Conservation (phyloP, 2,329 filamentous ascomycete species). For the Sarocladium strictum region DNA sequence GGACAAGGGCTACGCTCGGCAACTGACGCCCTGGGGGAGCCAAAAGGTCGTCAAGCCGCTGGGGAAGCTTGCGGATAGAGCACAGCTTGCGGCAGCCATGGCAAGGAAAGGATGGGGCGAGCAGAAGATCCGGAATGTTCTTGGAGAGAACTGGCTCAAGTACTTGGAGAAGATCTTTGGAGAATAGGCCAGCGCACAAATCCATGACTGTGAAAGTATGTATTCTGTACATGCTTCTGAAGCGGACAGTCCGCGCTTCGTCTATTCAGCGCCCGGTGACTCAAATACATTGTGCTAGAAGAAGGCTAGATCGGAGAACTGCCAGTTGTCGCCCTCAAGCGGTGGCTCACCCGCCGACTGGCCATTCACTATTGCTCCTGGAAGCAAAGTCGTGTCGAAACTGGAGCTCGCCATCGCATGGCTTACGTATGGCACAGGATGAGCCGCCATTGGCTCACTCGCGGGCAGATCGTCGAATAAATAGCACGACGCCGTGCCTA, state of each 20-base stretch:
- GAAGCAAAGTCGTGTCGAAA: neutral
- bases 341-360: neutral
- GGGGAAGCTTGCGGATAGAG: constrained; percentile 27
- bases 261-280: too few species aligned
- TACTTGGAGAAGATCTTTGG: constrained; percentile 28
- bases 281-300: neutral
- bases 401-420: neutral
- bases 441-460: neutral
- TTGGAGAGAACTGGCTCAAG: constrained; percentile 32
- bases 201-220: too few species aligned
- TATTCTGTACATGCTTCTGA: too few species aligned
- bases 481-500: neutral
- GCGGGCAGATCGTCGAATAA: neutral
- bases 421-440: neutral
- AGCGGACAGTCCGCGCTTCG: too few species aligned
- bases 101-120: constrained; percentile 30
- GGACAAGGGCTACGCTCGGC: constrained; percentile 32
- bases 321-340: neutral
- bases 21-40: constrained; percentile 32
- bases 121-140: constrained; percentile 30
- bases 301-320: neutral
- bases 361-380: neutral
- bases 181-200: neutral
- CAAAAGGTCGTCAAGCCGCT: constrained; percentile 34
- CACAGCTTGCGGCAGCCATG: constrained; percentile 29